Evolutionary conservation across 2,329 filamentous ascomycete genomes (phyloP).

Genomic region (Bipolaris zeicola): DNA sequence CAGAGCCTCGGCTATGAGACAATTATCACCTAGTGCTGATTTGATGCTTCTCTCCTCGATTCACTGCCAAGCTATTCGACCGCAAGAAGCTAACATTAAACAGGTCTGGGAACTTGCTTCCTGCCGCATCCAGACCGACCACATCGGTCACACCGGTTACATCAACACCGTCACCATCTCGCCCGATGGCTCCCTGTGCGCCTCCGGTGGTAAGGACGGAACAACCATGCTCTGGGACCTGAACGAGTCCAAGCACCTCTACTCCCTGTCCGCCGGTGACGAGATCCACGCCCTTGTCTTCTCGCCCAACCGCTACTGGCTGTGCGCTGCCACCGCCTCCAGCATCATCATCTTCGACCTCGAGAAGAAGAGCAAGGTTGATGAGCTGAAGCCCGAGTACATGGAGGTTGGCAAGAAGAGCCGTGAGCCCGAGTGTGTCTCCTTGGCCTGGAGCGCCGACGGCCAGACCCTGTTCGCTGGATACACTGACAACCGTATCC

Average conservation of each 20-base stretch:
- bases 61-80: neutral
- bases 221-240: conserved; percentile 99
- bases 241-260: conserved; percentile 99
- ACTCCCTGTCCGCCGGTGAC: conserved; percentile 98
- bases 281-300: conserved; percentile 99
- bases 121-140: conserved; percentile 99
- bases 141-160: conserved; percentile 99
- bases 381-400: conserved; percentile 99
- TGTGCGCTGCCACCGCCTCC: conserved; percentile 95
- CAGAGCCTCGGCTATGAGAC: conserved; percentile 99
- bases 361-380: conserved; percentile 99
- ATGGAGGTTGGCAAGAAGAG: conserved; percentile 97
- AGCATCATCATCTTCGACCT: conserved; percentile 99
- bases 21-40: conserved; percentile 90
- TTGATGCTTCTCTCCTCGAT: conserved; percentile 23
- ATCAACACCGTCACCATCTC: conserved; percentile 99
- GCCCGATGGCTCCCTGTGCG: conserved; percentile 97
- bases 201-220: conserved; percentile 98
- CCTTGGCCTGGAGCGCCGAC: conserved; percentile 95
- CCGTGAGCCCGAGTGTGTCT: conserved; percentile 97
- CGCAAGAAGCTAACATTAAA: conserved; percentile 34
- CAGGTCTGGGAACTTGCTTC: conserved; percentile 99
- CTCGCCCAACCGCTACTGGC: conserved; percentile 99
- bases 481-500: conserved; percentile 94
- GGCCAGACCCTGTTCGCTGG: conserved; percentile 99